These are phyloP conservation scores for Gaertneriomyces sp. DNA, from an alignment of 192 early-diverging fungal genomes.

Conservation along the genomic window DNA sequence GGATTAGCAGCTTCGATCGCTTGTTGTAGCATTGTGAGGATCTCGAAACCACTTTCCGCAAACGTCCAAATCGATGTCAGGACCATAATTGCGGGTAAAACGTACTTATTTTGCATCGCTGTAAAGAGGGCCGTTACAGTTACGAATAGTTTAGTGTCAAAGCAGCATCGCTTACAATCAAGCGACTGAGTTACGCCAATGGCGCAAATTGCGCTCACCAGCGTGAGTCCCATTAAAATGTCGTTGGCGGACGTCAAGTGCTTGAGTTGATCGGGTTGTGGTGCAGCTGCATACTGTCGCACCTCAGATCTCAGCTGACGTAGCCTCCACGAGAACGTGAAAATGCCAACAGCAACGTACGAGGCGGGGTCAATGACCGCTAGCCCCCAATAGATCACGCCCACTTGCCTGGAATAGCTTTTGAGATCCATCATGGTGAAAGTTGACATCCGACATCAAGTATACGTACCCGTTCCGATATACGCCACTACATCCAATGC, in stretches of 20 bases:
- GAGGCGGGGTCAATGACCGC: background rate
- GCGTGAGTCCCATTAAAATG: background rate
- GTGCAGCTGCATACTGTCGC: too few relatives aligned
- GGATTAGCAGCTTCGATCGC: too few relatives aligned
- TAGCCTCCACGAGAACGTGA: slow-evolving; percentile 2
- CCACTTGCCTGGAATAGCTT: slow-evolving; percentile 2
- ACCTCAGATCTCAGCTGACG: background rate
- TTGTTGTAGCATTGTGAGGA: background rate
- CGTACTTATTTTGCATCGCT: background rate
- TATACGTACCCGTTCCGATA: too few relatives aligned
- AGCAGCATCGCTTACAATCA: background rate
- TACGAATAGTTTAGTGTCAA: too few relatives aligned
- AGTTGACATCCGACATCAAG: background rate
- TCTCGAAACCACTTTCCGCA: slow-evolving; percentile 11
- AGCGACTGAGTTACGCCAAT: slow-evolving; percentile 8
- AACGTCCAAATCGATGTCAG: background rate
- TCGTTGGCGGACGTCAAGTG: slow-evolving; percentile 3
- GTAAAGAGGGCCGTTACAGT: too few relatives aligned
- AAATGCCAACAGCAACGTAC: slow-evolving; percentile 8
- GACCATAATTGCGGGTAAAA: slow-evolving; percentile 5
- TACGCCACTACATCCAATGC: too few relatives aligned
- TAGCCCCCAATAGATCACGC: slow-evolving; percentile 3
- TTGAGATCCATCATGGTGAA: background rate
- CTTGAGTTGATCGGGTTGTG: too few relatives aligned
- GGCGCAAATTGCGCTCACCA: background rate